A percentile compares a stretch with the other conserved stretches of the same genome.
Conservation (phyloP, 306 rosid genomes). For the Quercus ilex region DNA sequence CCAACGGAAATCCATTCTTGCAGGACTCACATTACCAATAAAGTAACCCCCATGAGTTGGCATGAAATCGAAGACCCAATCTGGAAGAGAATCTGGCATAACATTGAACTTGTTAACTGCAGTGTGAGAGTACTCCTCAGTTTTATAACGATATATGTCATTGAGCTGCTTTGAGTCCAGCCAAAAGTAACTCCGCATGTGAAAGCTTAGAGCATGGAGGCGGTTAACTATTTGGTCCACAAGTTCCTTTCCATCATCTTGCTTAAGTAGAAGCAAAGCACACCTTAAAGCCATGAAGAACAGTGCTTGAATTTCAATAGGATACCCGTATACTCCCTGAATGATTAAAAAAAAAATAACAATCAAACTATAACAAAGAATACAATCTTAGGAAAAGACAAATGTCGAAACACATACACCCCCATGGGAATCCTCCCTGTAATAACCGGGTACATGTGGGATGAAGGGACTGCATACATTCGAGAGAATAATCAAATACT, state of each 20-base stretch:
- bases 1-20: slow-evolving; percentile 44
- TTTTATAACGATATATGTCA: slow-evolving; percentile 37
- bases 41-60: slow-evolving; percentile 41
- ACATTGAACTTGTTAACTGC: slow-evolving; percentile 44
- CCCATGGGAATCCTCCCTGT: no score
- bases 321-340: slow-evolving; percentile 37
- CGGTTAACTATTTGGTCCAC: slow-evolving; percentile 22
- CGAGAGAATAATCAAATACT: rapidly evolving
- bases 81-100: slow-evolving; percentile 37
- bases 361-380: neutral
- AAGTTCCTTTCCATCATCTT: slow-evolving; percentile 30
- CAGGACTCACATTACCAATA: slow-evolving; percentile 40
- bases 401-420: neutral
- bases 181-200: slow-evolving; percentile 37
- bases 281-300: slow-evolving; percentile 37
- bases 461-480: no score
- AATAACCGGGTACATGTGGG: no score
- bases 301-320: slow-evolving; percentile 37
- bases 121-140: slow-evolving; percentile 43
- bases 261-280: slow-evolving; percentile 28
- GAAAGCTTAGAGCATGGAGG: slow-evolving; percentile 32
- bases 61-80: slow-evolving; percentile 41
- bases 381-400: neutral
- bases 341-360: neutral
- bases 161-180: slow-evolving; percentile 36